A percentile compares a stretch with the other conserved stretches of the same genome.
These are phyloP conservation scores for Naumovozyma baii DNA, from an alignment of 805 yeast species.

Conservation along the genomic window DNA sequence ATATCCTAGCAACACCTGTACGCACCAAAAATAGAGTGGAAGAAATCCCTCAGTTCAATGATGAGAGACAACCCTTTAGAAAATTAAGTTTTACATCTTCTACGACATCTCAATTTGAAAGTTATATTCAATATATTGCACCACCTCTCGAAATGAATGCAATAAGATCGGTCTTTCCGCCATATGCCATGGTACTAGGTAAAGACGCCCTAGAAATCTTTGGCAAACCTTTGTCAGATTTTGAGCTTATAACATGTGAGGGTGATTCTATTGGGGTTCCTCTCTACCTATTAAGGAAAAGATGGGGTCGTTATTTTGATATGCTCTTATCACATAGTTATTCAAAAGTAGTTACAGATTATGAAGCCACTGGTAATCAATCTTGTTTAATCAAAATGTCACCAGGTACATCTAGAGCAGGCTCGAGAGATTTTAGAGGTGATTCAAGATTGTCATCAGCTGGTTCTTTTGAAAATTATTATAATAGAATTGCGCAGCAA, in stretches of 20 bases:
- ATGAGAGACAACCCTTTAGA: constrained; percentile 3
- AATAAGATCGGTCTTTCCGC: constrained; percentile 52
- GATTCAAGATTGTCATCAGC: constrained; percentile 11
- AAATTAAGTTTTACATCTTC: constrained; percentile 10
- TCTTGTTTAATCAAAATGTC: constrained; percentile 2
- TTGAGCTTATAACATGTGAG: constrained; percentile 58
- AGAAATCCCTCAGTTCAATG: not conserved
- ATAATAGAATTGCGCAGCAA: constrained; percentile 1
- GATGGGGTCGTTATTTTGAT: constrained; percentile 73
- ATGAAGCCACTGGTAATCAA: constrained; percentile 6
- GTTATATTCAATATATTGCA: constrained; percentile 65
- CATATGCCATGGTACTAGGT: constrained; percentile 69
- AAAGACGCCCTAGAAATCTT: constrained; percentile 61
- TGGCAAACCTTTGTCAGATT: constrained; percentile 56
- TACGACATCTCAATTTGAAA: constrained; percentile 40
- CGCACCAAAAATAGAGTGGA: not conserved
- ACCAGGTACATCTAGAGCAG: constrained; percentile 2
- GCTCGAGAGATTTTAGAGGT: constrained; percentile 2
- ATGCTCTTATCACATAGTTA: constrained; percentile 53
- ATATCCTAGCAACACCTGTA: not conserved
- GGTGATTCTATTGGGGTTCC: constrained; percentile 62
- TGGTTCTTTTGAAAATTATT: constrained; percentile 10
- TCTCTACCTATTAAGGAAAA: constrained; percentile 46
- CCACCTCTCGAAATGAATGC: constrained; percentile 59
- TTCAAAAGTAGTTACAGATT: constrained; percentile 39